Percentiles rank a stretch among this genome's conserved stretches.
These are phyloP conservation scores for Nemania sp. DNA, from an alignment of 2,329 filamentous ascomycete genomes.

Conservation along the genomic window DNA sequence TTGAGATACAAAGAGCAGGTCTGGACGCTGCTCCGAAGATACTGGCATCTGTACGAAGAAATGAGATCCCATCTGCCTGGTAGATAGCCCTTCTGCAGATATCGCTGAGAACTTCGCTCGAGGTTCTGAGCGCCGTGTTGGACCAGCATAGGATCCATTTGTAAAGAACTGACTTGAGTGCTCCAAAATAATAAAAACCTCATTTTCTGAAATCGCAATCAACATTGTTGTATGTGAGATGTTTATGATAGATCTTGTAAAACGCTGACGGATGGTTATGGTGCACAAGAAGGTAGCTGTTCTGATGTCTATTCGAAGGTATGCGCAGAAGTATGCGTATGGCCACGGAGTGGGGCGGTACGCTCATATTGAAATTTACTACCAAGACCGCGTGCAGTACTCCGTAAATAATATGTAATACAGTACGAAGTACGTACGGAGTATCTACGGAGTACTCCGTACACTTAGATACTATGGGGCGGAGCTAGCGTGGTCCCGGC, in stretches of 20 bases:
- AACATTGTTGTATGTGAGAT: too few species aligned
- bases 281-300: too few species aligned
- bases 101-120: slow-evolving; percentile 41
- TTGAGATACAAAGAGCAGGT: slow-evolving; percentile 33
- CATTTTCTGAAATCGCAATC: slow-evolving; percentile 1
- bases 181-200: slow-evolving; percentile 45
- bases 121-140: slow-evolving; percentile 43
- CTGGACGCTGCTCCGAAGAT: slow-evolving; percentile 37
- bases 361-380: too few species aligned
- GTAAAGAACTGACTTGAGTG: slow-evolving; percentile 50
- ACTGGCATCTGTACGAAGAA: slow-evolving; percentile 39
- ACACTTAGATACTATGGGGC: not conserved
- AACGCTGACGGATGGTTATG: too few species aligned
- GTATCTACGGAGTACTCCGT: not conserved
- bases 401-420: too few species aligned
- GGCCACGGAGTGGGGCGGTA: too few species aligned
- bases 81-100: slow-evolving; percentile 39
- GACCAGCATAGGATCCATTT: slow-evolving; percentile 42
- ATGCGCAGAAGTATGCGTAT: too few species aligned
- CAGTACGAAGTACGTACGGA: too few species aligned
- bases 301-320: too few species aligned
- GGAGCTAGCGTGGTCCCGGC: not conserved
- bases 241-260: too few species aligned
- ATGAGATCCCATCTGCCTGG: slow-evolving; percentile 38
- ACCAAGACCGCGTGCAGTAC: too few species aligned